Base-by-base conservation (phyloP, 345 rosid species). In the Eucalyptus curtisii region DNA sequence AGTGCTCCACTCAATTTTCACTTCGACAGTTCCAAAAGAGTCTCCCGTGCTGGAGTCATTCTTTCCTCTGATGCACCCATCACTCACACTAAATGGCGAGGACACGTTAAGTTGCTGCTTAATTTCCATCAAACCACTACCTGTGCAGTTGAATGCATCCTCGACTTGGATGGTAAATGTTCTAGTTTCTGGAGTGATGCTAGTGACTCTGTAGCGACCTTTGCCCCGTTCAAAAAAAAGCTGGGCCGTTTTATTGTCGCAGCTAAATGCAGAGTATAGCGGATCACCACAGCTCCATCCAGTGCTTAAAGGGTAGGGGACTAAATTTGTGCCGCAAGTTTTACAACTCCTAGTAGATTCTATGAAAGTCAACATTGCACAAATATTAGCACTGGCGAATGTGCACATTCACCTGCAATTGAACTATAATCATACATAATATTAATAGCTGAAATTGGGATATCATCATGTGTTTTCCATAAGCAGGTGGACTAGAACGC, bases 221-320 rank as follows among this genome's bases (percentile, higher is more conserved):
- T 7, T 50, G 5, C 24, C 24, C 82, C 68, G 24, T 33, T 44
- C 15, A 44, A 90, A 90, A 84, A 40, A 85, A 20, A 42, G 44
- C 44, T 42, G 44, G 7, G 44, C 8, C 6, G 44, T 42, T 6
- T 42, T 6, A 6, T 6, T 4, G 8, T 42, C 8, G 7, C 44
- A 42, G 19, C 5, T 1, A 55, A 92, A 91, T 8, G 8, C 68
- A 19, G 22, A 87, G 87, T 92, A 92, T 40, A 22, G 30, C 13
- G 89, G 89, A 48, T 92, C 92, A 15, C 94, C 92, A 53, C 92
- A 92, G 13, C 71, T 53, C 40, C 50, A 5, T 20, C 84, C 76
- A 3, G 24, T 88, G 88, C 91, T 88, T 17, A 92, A 87, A 4
- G 94, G 94, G 68, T 91, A 92, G 44, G 44, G 44, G 44, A 42